Percentiles rank a stretch among this genome's conserved stretches.
phyloP scores from a whole-genome alignment of 2,329 filamentous ascomycete genomes.

The Atkinsonella texensis region DNA sequence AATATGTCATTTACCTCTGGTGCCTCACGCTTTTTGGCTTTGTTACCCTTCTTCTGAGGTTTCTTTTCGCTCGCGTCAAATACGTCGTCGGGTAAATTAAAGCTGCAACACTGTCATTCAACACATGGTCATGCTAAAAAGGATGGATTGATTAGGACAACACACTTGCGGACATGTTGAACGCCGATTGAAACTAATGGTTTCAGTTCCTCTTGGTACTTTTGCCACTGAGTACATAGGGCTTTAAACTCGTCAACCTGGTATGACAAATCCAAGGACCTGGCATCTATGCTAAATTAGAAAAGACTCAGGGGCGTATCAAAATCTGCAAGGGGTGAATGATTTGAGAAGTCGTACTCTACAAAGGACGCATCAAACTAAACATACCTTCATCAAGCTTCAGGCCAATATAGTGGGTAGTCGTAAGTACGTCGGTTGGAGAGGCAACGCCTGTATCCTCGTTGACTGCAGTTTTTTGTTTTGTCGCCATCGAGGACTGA shows the following conservation, averaged over 20 bases:
- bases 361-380: no score
- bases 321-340: neutral
- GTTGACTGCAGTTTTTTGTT: conserved; percentile 27
- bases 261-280: conserved; percentile 64
- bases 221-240: conserved; percentile 64
- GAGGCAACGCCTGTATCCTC: conserved; percentile 23
- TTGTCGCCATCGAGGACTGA: neutral
- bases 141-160: conserved; percentile 9
- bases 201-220: conserved; percentile 63
- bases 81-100: conserved; percentile 79
- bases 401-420: conserved; percentile 88
- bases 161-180: conserved; percentile 77
- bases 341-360: neutral
- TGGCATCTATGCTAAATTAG: conserved; percentile 37
- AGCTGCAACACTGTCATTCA: conserved; percentile 38
- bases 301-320: neutral
- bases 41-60: conserved; percentile 45
- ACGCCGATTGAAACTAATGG: conserved; percentile 53
- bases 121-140: neutral
- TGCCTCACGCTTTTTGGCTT: conserved; percentile 37
- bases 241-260: conserved; percentile 80
- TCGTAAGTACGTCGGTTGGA: conserved; percentile 57
- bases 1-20: conserved; percentile 28
- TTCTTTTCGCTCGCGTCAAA: conserved; percentile 70
- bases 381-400: conserved; percentile 61